Evolutionary conservation across 1,139 yeast genomes (phyloP).

Genomic region (Kodamaea arcana): DNA sequence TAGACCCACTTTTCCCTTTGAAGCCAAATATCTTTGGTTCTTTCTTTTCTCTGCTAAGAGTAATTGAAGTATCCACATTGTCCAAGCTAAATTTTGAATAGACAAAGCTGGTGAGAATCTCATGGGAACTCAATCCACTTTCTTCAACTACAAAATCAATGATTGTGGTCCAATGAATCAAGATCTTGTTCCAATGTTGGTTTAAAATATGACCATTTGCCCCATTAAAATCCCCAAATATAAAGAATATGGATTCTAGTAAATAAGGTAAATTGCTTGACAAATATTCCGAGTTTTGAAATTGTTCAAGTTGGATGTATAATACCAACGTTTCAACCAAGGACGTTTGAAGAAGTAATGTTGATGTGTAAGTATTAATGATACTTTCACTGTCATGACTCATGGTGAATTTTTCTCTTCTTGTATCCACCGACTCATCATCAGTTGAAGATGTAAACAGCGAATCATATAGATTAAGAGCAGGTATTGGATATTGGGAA

Average conservation of each 20-base stretch:
- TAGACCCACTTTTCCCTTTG: conserved; percentile 20
- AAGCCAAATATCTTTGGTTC: conserved; percentile 29
- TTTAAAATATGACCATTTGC: conserved; percentile 28
- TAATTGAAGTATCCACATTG: conserved; percentile 5
- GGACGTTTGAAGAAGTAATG: conserved; percentile 28
- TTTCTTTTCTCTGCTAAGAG: conserved; percentile 17
- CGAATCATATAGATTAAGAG: conserved; percentile 19
- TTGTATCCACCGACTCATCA: conserved; percentile 15
- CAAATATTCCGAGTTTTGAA: conserved; percentile 38
- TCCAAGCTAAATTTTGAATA: conserved; percentile 25
- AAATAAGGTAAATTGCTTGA: conserved; percentile 26
- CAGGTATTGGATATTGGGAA: conserved; percentile 28
- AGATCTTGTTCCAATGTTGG: conserved; percentile 30
- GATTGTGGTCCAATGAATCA: conserved; percentile 29
- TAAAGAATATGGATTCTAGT: conserved; percentile 28
- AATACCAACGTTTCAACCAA: conserved; percentile 32
- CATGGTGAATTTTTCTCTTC: conserved; percentile 20
- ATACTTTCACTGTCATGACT: conserved; percentile 27
- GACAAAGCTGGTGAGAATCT: conserved; percentile 31
- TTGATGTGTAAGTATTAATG: conserved; percentile 19
- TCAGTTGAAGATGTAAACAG: conserved; percentile 16
- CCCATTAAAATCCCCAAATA: conserved; percentile 25
- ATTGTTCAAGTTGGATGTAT: conserved; percentile 41
- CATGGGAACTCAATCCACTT: conserved; percentile 38
- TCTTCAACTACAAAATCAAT: conserved; percentile 35